Conservation (phyloP, 2,329 filamentous ascomycete species). For the Erysiphe neolycopersici region DNA sequence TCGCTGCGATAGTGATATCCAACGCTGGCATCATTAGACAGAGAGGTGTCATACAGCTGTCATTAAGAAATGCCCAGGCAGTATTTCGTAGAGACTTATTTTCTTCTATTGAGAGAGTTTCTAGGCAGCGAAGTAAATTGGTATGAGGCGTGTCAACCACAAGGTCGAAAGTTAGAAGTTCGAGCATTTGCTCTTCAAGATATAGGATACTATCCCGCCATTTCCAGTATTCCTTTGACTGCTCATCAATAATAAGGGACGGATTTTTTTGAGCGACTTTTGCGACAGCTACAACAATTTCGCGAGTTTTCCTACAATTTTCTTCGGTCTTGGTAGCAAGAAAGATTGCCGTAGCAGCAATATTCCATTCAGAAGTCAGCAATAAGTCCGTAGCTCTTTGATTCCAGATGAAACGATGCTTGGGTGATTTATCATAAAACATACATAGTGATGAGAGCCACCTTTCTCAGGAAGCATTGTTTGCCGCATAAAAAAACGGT, state of each 20-base stretch:
- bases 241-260: slow-evolving; percentile 74
- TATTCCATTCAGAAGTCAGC: slow-evolving; percentile 24
- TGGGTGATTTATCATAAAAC: slow-evolving; percentile 13
- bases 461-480: slow-evolving; percentile 51
- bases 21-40: slow-evolving; percentile 57
- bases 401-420: slow-evolving; percentile 1
- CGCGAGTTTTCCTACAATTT: slow-evolving; percentile 84
- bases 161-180: slow-evolving; percentile 79
- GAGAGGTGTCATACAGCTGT: slow-evolving; percentile 60
- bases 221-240: slow-evolving; percentile 94
- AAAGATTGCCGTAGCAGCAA: slow-evolving; percentile 76
- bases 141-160: slow-evolving; percentile 74
- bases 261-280: slow-evolving; percentile 88
- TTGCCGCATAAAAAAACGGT: slow-evolving; percentile 81
- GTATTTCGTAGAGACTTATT: slow-evolving; percentile 64
- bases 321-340: slow-evolving; percentile 94
- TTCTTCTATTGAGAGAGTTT: slow-evolving; percentile 44
- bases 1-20: slow-evolving; percentile 58
- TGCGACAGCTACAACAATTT: slow-evolving; percentile 78
- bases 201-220: slow-evolving; percentile 87
- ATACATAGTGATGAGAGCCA: slow-evolving; percentile 73
- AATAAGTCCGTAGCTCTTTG: slow-evolving; percentile 2
- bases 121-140: slow-evolving; percentile 56
- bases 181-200: slow-evolving; percentile 79
- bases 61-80: slow-evolving; percentile 84